phyloP scores from a whole-genome alignment of 805 yeast species.

The Pichia cabralensis region DNA sequence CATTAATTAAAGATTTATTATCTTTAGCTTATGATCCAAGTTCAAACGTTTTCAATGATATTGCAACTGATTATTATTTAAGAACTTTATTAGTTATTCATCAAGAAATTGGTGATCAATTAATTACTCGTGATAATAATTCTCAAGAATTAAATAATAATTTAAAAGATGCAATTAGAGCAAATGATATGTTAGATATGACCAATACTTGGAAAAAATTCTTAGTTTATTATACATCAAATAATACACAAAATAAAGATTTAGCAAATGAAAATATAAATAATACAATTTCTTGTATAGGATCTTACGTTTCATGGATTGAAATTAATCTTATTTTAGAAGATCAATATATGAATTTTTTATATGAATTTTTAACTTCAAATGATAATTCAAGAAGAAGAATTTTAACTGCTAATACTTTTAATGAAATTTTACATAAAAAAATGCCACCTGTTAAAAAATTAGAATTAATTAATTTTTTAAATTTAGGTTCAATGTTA shows the following conservation, averaged over 20 bases:
- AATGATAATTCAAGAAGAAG: slow-evolving; percentile 32
- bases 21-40: slow-evolving; percentile 23
- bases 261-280: slow-evolving; percentile 39
- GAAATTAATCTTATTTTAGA: slow-evolving; percentile 67
- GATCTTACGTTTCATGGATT: slow-evolving; percentile 89
- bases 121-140: slow-evolving; percentile 60
- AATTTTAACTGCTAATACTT: slow-evolving; percentile 46
- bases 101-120: slow-evolving; percentile 87
- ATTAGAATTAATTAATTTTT: slow-evolving; percentile 54
- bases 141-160: slow-evolving; percentile 54
- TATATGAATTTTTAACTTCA: slow-evolving; percentile 44
- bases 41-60: slow-evolving; percentile 25
- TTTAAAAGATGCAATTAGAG: slow-evolving; percentile 76
- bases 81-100: slow-evolving; percentile 71
- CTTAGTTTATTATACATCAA: slow-evolving; percentile 28
- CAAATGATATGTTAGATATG: slow-evolving; percentile 58
- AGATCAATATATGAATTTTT: slow-evolving; percentile 42
- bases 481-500: slow-evolving; percentile 53
- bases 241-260: slow-evolving; percentile 10
- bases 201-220: slow-evolving; percentile 60
- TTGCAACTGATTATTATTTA: slow-evolving; percentile 60
- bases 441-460: slow-evolving; percentile 49
- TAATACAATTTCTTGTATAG: slow-evolving; percentile 55
- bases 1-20: slow-evolving; percentile 41
- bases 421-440: slow-evolving; percentile 44